Evolutionary conservation across 345 rosid genomes (phyloP).

Genomic region (Murraya paniculata): DNA sequence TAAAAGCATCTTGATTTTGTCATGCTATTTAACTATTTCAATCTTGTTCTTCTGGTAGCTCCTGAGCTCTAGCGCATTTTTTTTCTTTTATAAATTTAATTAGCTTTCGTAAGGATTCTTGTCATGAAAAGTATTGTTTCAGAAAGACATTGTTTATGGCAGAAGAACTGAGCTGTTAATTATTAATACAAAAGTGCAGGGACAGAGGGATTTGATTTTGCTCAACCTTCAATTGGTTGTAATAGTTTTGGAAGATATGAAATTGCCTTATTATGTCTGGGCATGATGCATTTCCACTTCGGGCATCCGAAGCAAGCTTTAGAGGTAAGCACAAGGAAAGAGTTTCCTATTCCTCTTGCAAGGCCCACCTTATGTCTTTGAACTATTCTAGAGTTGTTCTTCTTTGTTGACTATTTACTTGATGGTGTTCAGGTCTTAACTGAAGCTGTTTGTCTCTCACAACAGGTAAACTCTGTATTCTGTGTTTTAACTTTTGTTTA

Average conservation of each 20-base stretch:
- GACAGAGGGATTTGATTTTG: conserved; percentile 82
- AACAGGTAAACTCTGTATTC: conserved; percentile 50
- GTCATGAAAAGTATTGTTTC: conserved; percentile 7
- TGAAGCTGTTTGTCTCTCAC: conserved; percentile 88
- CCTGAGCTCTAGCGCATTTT: neutral
- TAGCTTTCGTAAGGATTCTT: conserved; percentile 15
- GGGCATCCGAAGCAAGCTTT: conserved; percentile 96
- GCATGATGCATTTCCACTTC: conserved; percentile 94
- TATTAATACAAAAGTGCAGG: conserved; percentile 84
- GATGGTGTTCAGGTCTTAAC: conserved; percentile 67
- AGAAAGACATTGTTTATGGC: conserved; percentile 9
- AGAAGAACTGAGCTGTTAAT: conserved; percentile 36
- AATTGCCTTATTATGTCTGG: conserved; percentile 79
- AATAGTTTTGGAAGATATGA: conserved; percentile 70
- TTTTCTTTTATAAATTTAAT: neutral
- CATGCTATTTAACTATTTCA: neutral
- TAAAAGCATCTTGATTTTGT: neutral
- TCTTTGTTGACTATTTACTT: conserved; percentile 24
- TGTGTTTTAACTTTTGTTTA: conserved; percentile 4
- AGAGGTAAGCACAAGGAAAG: conserved; percentile 54
- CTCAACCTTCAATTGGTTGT: conserved; percentile 50
- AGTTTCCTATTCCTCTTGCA: neutral
- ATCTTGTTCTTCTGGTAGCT: neutral
- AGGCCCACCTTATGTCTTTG: neutral
- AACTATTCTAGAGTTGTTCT: neutral